Evolutionary conservation across 176 grass and related monocot species (phyloP), one percentile per base, ranked within the genome.

Genomic region (Hordeum marinum): DNA sequence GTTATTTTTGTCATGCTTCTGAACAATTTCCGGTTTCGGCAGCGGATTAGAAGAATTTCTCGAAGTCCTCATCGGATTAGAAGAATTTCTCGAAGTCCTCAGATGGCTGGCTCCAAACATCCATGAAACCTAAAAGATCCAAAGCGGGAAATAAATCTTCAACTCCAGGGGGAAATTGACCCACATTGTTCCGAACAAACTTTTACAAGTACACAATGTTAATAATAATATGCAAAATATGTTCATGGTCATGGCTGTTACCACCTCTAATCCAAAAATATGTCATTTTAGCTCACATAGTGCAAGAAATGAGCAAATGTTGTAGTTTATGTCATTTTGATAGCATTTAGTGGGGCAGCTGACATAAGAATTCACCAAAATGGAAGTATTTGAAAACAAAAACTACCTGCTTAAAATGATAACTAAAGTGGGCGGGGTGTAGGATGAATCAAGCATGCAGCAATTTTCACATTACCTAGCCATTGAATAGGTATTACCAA

Each of bases 81-180:
- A 95, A 95, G 80, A 92, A 95, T 74, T 85, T 81, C 68, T 86
- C 93, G 14, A 84, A 95, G 48, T 92, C 88, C 24, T 72, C 85
- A 43, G 85, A 70, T 69, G 83, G 85, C 80, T 95, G 93, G 50
- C 82, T 88, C 88, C 93, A 92, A 57, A 92, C 57, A 34, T 91
- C 92, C 82, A 91, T 65, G 64, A 95, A 95, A 55, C 79, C 93
- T 95, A 84, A 85, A 88, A 81, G 35, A 50, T 75, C 9, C 34
- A 45, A 26, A 61, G 24, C 32, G 29, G 48, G 29, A 7, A 70
- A 31, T 42, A 11, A 25, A 74, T 61, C 6, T 82, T 86, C 18
- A 77, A 42, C 20, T 57, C 35, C 21, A 2, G 3, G 25, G 17
- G 5, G 11, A 55, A 41, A 78, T 18, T 32, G 2, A 62, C 34